Evolutionary conservation across 108 stramenopile species (phyloP).

Genomic region (Cyclotella atomus): DNA sequence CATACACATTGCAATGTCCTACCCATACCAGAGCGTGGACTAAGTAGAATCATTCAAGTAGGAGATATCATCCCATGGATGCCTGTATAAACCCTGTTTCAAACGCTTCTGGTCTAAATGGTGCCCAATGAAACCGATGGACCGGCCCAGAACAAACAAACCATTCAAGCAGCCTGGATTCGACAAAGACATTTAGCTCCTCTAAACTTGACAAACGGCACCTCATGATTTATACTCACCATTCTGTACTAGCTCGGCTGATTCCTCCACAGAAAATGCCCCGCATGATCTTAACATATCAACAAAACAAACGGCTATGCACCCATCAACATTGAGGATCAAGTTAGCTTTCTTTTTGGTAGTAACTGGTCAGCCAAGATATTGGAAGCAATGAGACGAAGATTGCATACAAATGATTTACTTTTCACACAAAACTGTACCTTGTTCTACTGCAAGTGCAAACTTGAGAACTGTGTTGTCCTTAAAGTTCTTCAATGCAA

Average conservation of each 20-base stretch:
- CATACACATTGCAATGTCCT: too few relatives aligned
- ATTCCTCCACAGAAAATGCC: conserved; percentile 87
- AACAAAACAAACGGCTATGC: conserved; percentile 92
- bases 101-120: conserved; percentile 92
- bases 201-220: too few relatives aligned
- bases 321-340: conserved; percentile 94
- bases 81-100: conserved; percentile 92
- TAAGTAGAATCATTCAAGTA: conserved; percentile 53
- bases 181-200: too few relatives aligned
- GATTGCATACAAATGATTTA: too few relatives aligned
- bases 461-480: conserved; percentile 85
- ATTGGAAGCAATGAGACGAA: too few relatives aligned
- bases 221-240: too few relatives aligned
- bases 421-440: neutral
- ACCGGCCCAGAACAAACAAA: conserved; percentile 86
- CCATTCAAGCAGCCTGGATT: conserved; percentile 92
- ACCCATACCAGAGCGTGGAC: too few relatives aligned
- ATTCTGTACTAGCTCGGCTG: conserved; percentile 83
- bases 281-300: conserved; percentile 92
- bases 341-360: conserved; percentile 90
- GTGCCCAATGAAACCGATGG: conserved; percentile 92
- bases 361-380: too few relatives aligned
- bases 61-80: conserved; percentile 91
- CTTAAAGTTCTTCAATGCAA: conserved; percentile 81
- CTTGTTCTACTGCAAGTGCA: conserved; percentile 87